Percentiles rank a stretch among this genome's conserved stretches.
Conservation (phyloP, 1,284 basidiomycete genomes). For the Melampsora larici-populina region DNA sequence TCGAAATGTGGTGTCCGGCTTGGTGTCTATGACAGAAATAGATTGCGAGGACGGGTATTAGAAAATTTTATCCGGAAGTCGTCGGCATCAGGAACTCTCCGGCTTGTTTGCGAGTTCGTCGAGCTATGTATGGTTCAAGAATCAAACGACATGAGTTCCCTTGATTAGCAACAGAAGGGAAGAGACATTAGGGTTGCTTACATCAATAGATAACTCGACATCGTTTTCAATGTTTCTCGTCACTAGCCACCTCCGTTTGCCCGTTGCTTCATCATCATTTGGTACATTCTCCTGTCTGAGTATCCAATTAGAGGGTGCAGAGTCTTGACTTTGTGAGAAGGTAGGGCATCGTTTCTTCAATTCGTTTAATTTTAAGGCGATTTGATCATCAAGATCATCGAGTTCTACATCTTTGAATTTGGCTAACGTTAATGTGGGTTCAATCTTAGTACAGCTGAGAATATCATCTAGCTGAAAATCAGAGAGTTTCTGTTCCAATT, state of each 20-base stretch:
- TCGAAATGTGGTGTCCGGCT: too few relatives aligned
- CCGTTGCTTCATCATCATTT: too few relatives aligned
- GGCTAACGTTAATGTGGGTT: neutral
- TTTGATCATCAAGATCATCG: conserved; percentile 25
- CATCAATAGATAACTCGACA: conserved; percentile 28
- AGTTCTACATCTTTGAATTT: conserved; percentile 29
- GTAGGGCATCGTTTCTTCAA: conserved; percentile 10
- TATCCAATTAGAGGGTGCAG: conserved; percentile 6
- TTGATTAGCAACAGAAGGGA: too few relatives aligned
- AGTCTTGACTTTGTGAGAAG: too few relatives aligned
- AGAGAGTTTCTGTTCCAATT: conserved; percentile 9
- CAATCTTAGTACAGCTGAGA: conserved; percentile 18
- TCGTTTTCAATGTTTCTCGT: conserved; percentile 23
- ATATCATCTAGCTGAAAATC: conserved; percentile 25
- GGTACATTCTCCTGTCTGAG: conserved; percentile 16
- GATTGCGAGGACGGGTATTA: too few relatives aligned
- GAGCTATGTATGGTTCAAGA: too few relatives aligned
- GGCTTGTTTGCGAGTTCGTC: too few relatives aligned
- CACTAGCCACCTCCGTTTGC: conserved; percentile 27
- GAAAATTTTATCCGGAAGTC: too few relatives aligned
- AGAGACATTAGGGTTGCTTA: neutral
- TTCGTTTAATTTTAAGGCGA: conserved; percentile 21
- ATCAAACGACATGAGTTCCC: too few relatives aligned
- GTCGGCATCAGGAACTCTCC: too few relatives aligned
- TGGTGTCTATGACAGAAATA: too few relatives aligned